Conservation (phyloP, 306 rosid species). For the Cucumis cinereus region DNA sequence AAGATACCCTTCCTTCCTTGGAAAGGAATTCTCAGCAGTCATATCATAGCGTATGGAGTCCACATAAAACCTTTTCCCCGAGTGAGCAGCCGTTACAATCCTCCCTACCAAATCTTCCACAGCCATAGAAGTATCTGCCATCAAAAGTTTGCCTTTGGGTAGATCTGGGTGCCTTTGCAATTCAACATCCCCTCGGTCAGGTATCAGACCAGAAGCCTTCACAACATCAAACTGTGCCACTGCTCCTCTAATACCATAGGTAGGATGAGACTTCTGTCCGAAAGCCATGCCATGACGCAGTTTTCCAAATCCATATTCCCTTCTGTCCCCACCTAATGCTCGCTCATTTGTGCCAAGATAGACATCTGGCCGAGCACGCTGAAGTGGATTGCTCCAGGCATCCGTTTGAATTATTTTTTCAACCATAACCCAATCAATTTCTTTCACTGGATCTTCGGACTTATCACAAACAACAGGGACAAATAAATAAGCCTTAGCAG, state of each 20-base stretch:
- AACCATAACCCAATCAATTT: constrained; percentile 92
- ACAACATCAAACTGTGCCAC: constrained; percentile 96
- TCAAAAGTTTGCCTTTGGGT: constrained; percentile 50
- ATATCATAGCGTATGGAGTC: constrained; percentile 81
- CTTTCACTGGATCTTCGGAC: constrained; percentile 56
- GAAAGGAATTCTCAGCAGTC: constrained; percentile 94
- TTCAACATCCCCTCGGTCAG: constrained; percentile 38
- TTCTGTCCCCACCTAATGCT: constrained; percentile 93
- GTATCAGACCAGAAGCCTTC: constrained; percentile 91
- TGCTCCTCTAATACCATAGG: constrained; percentile 98
- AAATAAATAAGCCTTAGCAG: constrained; percentile 90
- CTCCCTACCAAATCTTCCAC: constrained; percentile 74
- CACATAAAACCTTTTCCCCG: constrained; percentile 95
- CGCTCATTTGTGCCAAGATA: constrained; percentile 99
- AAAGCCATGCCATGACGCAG: constrained; percentile 92
- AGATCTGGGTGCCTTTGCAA: constrained; percentile 26
- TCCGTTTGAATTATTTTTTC: constrained; percentile 56
- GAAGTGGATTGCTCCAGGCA: constrained; percentile 97
- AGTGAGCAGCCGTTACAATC: constrained; percentile 96
- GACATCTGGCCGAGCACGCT: constrained; percentile 98
- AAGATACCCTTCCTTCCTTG: constrained; percentile 95
- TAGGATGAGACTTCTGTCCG: constrained; percentile 94
- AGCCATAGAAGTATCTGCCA: constrained; percentile 71
- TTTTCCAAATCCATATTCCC: constrained; percentile 92
- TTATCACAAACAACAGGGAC: constrained; percentile 86